Conservation (phyloP, 2,329 filamentous ascomycete species). For the Xylaria digitata region DNA sequence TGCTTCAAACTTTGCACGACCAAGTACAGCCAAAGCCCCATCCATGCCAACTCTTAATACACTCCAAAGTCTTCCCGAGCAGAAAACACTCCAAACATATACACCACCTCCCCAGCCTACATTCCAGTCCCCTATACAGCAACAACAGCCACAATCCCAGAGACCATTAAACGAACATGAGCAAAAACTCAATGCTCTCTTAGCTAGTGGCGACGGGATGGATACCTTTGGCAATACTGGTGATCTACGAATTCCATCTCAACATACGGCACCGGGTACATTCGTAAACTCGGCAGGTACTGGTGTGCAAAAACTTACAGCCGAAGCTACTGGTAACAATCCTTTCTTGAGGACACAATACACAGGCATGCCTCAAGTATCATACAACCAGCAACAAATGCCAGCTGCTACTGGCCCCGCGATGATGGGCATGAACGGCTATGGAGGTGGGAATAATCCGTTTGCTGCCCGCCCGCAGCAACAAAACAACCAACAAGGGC, state of each 20-base stretch:
- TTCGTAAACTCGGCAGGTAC: constrained; percentile 96
- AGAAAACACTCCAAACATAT: constrained; percentile 75
- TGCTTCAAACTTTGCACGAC: constrained; percentile 73
- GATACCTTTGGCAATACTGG: constrained; percentile 99
- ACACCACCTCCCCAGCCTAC: constrained; percentile 56
- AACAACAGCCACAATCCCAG: constrained; percentile 61
- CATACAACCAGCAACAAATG: constrained; percentile 63
- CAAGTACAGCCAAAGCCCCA: constrained; percentile 65
- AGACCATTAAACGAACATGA: constrained; percentile 71
- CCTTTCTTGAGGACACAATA: constrained; percentile 89
- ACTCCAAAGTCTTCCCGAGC: constrained; percentile 73
- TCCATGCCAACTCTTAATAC: constrained; percentile 78
- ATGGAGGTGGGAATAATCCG: constrained; percentile 61
- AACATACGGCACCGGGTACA: constrained; percentile 94
- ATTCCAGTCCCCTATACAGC: constrained; percentile 56
- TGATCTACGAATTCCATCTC: constrained; percentile 91
- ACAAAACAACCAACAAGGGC: constrained; percentile 58
- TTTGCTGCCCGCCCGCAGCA: constrained; percentile 67
- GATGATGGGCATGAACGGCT: constrained; percentile 66
- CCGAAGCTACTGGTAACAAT: constrained; percentile 83
- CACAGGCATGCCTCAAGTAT: constrained; percentile 76
- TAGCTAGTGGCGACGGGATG: constrained; percentile 89
- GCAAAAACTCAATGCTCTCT: constrained; percentile 84
- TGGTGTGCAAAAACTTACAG: constrained; percentile 76
- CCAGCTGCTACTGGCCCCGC: constrained; percentile 68